Evolutionary conservation across 139 green algal genomes (phyloP).

Genomic region (Nannochloris sp.): DNA sequence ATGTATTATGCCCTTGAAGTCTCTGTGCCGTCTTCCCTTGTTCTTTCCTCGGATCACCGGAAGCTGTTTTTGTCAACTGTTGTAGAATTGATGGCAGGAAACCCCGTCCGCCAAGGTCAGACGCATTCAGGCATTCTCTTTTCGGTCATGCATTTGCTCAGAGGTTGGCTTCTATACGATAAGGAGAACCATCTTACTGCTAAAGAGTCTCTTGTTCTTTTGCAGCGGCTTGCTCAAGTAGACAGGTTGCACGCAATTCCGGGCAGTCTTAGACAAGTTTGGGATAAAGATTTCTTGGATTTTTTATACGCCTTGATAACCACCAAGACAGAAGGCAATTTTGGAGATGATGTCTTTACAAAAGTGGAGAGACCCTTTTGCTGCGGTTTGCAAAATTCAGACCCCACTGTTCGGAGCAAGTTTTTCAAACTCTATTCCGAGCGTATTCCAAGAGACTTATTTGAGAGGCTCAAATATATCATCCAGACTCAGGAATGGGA

Average conservation of each 20-base stretch:
- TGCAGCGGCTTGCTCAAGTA: conserved; percentile 63
- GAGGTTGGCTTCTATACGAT: conserved; percentile 32
- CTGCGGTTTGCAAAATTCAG: conserved; percentile 67
- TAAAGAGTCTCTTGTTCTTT: conserved; percentile 79
- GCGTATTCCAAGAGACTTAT: conserved; percentile 60
- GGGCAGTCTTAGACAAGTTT: conserved; percentile 23
- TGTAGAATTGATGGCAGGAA: conserved; percentile 59
- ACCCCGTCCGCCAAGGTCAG: conserved; percentile 26
- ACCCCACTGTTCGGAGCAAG: conserved; percentile 49
- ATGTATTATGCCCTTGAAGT: conserved; percentile 32
- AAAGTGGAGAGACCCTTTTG: conserved; percentile 86
- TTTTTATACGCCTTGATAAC: conserved; percentile 44
- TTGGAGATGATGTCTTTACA: conserved; percentile 66
- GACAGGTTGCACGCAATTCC: conserved; percentile 35
- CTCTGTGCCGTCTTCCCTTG: conserved; percentile 36
- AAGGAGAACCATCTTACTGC: conserved; percentile 33
- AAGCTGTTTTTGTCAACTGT: conserved; percentile 67
- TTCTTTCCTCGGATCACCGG: conserved; percentile 61
- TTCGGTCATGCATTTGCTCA: conserved; percentile 36
- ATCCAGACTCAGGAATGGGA: conserved; percentile 88
- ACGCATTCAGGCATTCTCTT: conserved; percentile 58
- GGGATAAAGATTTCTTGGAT: conserved; percentile 65
- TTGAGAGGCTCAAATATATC: conserved; percentile 85
- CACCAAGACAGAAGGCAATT: conserved; percentile 14
- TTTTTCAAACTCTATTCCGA: conserved; percentile 90